These are phyloP conservation scores for Petunia hybrid DNA, from an alignment of 305 asterid genomes.

Conservation along the genomic window DNA sequence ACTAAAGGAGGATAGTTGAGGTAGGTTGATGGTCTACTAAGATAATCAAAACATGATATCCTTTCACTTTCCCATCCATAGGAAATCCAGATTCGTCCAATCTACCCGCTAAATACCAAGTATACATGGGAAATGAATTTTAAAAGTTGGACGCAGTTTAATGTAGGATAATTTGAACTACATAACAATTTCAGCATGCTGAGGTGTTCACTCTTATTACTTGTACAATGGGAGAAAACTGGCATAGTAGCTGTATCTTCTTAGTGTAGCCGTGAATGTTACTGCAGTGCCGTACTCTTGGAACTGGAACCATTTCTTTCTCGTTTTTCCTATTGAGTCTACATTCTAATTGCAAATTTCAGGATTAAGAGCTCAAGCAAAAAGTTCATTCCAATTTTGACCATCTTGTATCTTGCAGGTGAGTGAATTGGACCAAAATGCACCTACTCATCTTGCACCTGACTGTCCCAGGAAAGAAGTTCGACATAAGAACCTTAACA, in stretches of 20 bases:
- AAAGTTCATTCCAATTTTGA: not conserved
- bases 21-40: not conserved
- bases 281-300: not conserved
- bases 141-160: not conserved
- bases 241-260: conserved; percentile 1
- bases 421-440: conserved; percentile 32
- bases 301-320: conserved; percentile 4
- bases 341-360: not conserved
- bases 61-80: not conserved
- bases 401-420: conserved; percentile 34
- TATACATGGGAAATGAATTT: conserved; percentile 15
- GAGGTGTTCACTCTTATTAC: conserved; percentile 2
- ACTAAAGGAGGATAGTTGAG: not conserved
- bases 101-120: not conserved
- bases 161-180: not conserved
- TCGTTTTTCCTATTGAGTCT: not conserved
- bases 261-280: not conserved
- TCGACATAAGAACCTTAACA: conserved; percentile 14
- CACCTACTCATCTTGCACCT: conserved; percentile 25
- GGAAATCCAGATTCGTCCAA: not conserved
- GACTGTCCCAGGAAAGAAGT: conserved; percentile 18
- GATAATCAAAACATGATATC: not conserved
- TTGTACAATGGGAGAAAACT: not conserved
- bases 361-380: not conserved
- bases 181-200: not conserved